A percentile compares a stretch with the other conserved stretches of the same genome.
Conservation (phyloP, 805 yeast genomes). For the Ogataea sp. region DNA sequence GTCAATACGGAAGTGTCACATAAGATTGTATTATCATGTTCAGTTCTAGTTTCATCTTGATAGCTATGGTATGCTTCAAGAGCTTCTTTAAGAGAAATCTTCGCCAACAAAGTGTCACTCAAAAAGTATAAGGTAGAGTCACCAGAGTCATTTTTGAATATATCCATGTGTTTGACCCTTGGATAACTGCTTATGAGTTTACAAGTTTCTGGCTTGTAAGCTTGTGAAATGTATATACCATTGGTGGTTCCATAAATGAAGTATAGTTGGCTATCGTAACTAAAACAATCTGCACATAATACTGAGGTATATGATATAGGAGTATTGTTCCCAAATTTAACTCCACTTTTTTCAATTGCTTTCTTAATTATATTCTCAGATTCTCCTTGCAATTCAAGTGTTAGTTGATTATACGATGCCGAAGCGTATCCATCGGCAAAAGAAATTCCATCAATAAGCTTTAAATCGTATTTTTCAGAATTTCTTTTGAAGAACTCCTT, state of each 20-base stretch:
- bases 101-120: conserved; percentile 49
- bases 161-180: conserved; percentile 52
- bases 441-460: conserved; percentile 14
- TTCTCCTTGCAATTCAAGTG: not conserved
- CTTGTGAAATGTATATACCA: conserved; percentile 54
- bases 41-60: conserved; percentile 7
- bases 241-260: conserved; percentile 50
- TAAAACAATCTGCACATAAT: conserved; percentile 26
- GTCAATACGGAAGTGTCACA: conserved; percentile 20
- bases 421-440: conserved; percentile 4
- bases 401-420: not conserved
- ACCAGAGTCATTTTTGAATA: conserved; percentile 37
- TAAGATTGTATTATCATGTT: conserved; percentile 21
- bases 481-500: conserved; percentile 14
- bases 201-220: conserved; percentile 41
- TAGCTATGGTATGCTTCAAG: conserved; percentile 47
- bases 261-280: conserved; percentile 35
- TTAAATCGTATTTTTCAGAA: conserved; percentile 11
- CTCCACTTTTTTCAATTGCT: conserved; percentile 6
- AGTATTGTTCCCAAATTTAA: not conserved
- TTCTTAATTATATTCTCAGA: conserved; percentile 6
- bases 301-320: conserved; percentile 3
- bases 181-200: conserved; percentile 43
- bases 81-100: conserved; percentile 56
- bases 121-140: conserved; percentile 36